Conservation (phyloP, 805 yeast genomes). For the Lipomyces chichibuensis region DNA sequence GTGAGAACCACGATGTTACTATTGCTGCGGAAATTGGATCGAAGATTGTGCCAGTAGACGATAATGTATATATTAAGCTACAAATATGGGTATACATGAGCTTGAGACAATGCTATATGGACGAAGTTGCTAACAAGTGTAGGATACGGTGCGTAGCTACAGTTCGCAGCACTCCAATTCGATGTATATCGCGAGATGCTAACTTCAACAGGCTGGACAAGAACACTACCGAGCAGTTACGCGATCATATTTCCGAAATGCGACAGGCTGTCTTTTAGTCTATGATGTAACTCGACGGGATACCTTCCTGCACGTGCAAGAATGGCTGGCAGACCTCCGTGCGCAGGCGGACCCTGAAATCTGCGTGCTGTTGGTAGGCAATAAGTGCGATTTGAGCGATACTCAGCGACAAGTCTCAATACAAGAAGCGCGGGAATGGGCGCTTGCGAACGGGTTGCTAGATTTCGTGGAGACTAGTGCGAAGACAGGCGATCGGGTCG, state of each 20-base stretch:
- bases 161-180: neutral
- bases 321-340: slow-evolving; percentile 77
- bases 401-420: slow-evolving; percentile 41
- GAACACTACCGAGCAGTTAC: slow-evolving; percentile 47
- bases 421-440: slow-evolving; percentile 50
- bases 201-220: slow-evolving; percentile 41
- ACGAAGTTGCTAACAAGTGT: slow-evolving; percentile 11
- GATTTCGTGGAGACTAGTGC: slow-evolving; percentile 61
- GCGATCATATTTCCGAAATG: slow-evolving; percentile 45
- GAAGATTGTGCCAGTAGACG: slow-evolving; percentile 43
- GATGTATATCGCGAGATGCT: neutral
- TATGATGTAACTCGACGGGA: slow-evolving; percentile 45
- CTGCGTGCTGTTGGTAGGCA: slow-evolving; percentile 78
- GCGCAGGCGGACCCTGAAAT: slow-evolving; percentile 66
- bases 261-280: slow-evolving; percentile 46
- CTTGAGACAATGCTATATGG: neutral
- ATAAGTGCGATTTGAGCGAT: slow-evolving; percentile 62
- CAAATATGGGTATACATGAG: slow-evolving; percentile 44
- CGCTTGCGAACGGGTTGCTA: slow-evolving; percentile 51
- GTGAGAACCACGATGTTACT: slow-evolving; percentile 45
- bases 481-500: slow-evolving; percentile 62
- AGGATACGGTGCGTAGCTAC: slow-evolving; percentile 33
- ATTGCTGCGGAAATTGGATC: slow-evolving; percentile 48
- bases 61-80: slow-evolving; percentile 41
- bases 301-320: slow-evolving; percentile 46